phyloP scores from a whole-genome alignment of 163 green algal species.

The Volvox carteri region DNA sequence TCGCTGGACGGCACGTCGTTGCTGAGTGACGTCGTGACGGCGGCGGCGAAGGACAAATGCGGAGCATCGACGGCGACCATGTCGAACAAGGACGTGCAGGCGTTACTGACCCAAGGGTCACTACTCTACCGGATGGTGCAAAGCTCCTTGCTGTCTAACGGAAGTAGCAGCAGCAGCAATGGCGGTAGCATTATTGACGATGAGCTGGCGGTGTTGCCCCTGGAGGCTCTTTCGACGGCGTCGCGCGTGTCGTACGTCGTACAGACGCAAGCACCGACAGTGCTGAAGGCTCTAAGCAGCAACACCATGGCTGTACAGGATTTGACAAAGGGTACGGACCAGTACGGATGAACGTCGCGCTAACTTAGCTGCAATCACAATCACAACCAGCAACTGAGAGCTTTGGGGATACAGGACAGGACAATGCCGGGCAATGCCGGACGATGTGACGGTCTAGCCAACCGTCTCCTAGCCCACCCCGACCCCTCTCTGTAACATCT shows the following conservation, averaged over 20 bases:
- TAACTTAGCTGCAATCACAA: too few species aligned
- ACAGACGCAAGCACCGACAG: background rate
- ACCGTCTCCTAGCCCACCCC: too few species aligned
- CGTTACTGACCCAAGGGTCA: background rate
- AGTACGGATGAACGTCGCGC: too few species aligned
- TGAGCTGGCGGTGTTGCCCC: background rate
- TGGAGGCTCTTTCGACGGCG: conserved; percentile 12
- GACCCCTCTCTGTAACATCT: too few species aligned
- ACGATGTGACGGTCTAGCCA: too few species aligned
- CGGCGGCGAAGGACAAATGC: background rate
- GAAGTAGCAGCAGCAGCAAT: background rate
- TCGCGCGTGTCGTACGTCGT: conserved; percentile 3
- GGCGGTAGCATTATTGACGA: background rate
- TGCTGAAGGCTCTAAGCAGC: background rate
- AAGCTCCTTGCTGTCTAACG: background rate
- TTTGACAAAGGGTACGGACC: background rate
- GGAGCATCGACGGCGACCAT: background rate
- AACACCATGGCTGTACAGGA: background rate
- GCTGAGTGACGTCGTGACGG: background rate
- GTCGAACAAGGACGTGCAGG: background rate
- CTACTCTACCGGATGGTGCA: background rate
- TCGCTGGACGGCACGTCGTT: background rate
- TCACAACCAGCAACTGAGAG: too few species aligned
- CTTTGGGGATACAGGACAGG: too few species aligned
- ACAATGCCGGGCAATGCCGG: too few species aligned